phyloP scores from a whole-genome alignment of 306 rosid genomes.

The Cicer yamashitae region DNA sequence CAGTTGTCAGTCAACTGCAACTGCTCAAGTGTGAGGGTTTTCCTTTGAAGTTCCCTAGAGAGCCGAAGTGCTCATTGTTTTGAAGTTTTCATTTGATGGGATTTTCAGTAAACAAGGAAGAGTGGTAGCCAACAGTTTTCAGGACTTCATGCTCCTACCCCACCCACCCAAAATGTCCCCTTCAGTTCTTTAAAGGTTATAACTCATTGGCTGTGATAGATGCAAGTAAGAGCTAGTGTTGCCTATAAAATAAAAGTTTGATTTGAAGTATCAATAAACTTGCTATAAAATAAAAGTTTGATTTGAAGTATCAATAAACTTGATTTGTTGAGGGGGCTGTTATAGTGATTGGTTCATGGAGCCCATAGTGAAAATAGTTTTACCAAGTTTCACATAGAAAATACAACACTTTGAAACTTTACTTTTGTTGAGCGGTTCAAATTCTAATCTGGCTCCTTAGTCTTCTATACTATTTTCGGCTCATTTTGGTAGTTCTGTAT shows the following conservation, averaged over 20 bases:
- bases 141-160: neutral
- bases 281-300: slow-evolving; percentile 2
- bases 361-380: neutral
- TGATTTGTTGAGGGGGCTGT: neutral
- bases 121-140: neutral
- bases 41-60: neutral
- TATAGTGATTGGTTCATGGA: slow-evolving; percentile 24
- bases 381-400: neutral
- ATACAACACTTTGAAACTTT: slow-evolving; percentile 14
- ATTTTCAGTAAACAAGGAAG: neutral
- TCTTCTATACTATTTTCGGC: slow-evolving; percentile 11
- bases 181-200: slow-evolving; percentile 1
- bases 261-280: neutral
- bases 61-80: neutral
- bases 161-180: neutral
- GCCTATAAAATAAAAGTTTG: slow-evolving; percentile 6
- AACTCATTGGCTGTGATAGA: slow-evolving; percentile 25
- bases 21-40: no score
- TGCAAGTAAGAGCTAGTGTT: slow-evolving; percentile 7
- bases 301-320: neutral
- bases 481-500: slow-evolving; percentile 3
- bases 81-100: neutral
- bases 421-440: neutral
- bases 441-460: slow-evolving; percentile 4
- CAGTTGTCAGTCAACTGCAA: neutral